Conservation (phyloP, 352 stramenopile genomes). For the Phytophthora multivora region DNA sequence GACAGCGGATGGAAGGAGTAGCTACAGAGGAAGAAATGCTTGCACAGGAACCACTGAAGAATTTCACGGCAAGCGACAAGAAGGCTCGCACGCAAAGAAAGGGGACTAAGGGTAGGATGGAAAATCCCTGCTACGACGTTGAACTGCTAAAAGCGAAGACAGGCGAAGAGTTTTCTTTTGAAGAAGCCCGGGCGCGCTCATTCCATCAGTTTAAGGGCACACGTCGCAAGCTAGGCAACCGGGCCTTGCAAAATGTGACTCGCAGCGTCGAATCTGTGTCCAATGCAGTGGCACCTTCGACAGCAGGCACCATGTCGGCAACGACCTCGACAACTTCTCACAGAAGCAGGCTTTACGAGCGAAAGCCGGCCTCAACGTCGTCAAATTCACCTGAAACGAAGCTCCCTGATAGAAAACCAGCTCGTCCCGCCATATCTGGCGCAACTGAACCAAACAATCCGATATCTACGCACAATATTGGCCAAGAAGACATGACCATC, state of each 20-base stretch:
- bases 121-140: conserved; percentile 48
- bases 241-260: conserved; percentile 33
- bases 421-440: background rate
- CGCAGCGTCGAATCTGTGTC: conserved; percentile 13
- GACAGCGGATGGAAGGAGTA: conserved; percentile 70
- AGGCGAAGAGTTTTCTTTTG: conserved; percentile 71
- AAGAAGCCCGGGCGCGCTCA: conserved; percentile 70
- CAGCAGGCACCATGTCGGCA: conserved; percentile 1
- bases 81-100: conserved; percentile 26
- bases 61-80: conserved; percentile 51
- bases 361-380: conserved; percentile 4
- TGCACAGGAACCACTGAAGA: conserved; percentile 77
- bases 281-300: conserved; percentile 11
- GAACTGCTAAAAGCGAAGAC: conserved; percentile 43
- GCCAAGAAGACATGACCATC: conserved; percentile 88
- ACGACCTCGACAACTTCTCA: conserved; percentile 10
- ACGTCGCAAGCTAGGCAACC: conserved; percentile 18
- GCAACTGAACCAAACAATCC: conserved; percentile 14
- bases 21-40: conserved; percentile 81
- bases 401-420: conserved; percentile 8
- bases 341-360: conserved; percentile 3
- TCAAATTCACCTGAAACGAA: conserved; percentile 12
- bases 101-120: conserved; percentile 9
- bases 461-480: conserved; percentile 35
- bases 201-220: conserved; percentile 23